Base-by-base conservation (phyloP, 768 basidiomycete species). In the Lactifluus rugatus region DNA sequence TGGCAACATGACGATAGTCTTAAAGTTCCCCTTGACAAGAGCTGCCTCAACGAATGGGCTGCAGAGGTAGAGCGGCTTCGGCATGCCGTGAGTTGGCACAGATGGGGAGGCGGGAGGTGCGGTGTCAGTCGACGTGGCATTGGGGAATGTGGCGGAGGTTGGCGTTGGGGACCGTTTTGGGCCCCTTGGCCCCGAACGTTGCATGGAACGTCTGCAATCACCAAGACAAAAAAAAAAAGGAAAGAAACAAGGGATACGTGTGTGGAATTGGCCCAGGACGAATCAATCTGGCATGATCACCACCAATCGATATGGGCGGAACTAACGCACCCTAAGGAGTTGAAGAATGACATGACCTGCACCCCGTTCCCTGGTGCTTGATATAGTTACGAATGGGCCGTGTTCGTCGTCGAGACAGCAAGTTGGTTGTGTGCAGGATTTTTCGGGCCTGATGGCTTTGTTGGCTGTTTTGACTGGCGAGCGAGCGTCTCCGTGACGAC, bases 11-110 rank as follows among this genome's bases (percentile, higher is more conserved):
- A 97, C 93, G 66, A 98, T 97, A 3, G 93, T 96, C 76, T 95
- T 97, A 77, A 96, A 97, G 72, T 93, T 96, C 23, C 95, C 95
- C 71, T 95, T 97, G 58, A 98, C 94, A 45, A 98, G 79, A 0
- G 95, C 92, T 2, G 93, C 87, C 65, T 95, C 93, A 55, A 89
- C 91, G 70, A 98, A 98, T 3, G 94, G 94, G 54, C 89, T 88
- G 71, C 88, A 95, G 11, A 97, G 79, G 68, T 95, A 96, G 17
- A 97, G 74, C 1, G 89, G 87, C 63, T 89, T 90, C 36, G 65
- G 67, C 51, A 45, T n/a, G 60, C 48, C 6, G 78, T 77, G 13
- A 78, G 75, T 3, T 74, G 68, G 2, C 75, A 74, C 7, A 70
- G 66, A 32, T 71, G 75, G 21, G 74, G 77, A 68, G 2, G 13